phyloP scores from a whole-genome alignment of 1,284 basidiomycete genomes.

The Tilletia walkeri region DNA sequence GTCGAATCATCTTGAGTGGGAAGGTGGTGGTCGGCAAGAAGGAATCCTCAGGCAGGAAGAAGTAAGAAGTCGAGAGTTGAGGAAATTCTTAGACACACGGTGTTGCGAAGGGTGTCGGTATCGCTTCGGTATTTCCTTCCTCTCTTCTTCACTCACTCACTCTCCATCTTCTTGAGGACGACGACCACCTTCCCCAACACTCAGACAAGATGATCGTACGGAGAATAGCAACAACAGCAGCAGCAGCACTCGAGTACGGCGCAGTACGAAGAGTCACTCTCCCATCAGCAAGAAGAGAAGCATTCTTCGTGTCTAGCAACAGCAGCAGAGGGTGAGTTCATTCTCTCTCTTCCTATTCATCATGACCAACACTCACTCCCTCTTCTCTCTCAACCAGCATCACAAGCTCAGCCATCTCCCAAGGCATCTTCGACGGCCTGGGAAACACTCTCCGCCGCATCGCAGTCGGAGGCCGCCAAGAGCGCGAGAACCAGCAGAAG shows the following conservation, averaged over 20 bases:
- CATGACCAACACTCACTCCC: background rate
- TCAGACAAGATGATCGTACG: background rate
- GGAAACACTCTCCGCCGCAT: constrained; percentile 10
- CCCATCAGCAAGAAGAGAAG: background rate
- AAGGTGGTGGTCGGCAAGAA: no score
- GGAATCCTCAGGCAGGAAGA: no score
- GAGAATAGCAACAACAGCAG: constrained; percentile 6
- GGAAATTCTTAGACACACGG: no score
- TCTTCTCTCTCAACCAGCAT: background rate
- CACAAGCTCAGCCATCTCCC: background rate
- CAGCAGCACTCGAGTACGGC: background rate
- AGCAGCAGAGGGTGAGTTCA: background rate
- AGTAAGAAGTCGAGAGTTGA: no score
- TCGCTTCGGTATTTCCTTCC: background rate
- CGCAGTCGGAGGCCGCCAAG: constrained; percentile 6
- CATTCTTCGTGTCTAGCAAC: background rate
- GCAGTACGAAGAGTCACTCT: background rate
- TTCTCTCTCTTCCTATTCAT: no score
- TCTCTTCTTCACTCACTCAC: background rate
- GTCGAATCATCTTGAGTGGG: no score
- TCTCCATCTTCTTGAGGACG: background rate
- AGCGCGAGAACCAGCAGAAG: constrained; percentile 22
- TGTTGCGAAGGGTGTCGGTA: no score
- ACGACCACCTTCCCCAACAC: background rate
- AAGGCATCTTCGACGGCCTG: constrained; percentile 6